These are phyloP conservation scores for Nemania abortiva DNA, from an alignment of 2,329 filamentous ascomycete species.

Conservation along the genomic window DNA sequence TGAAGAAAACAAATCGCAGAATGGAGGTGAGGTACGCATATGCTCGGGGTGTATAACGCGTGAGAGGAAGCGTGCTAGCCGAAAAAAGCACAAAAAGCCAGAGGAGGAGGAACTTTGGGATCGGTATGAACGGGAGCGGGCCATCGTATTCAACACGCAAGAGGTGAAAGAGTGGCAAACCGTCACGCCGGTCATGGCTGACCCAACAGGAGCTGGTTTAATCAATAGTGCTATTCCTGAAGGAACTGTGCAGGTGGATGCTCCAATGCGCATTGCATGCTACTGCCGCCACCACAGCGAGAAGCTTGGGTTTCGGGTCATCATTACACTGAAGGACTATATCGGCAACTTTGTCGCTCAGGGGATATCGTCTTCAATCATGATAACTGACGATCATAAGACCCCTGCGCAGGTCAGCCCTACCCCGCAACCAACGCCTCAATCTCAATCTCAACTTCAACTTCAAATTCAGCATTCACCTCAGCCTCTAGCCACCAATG, in stretches of 20 bases:
- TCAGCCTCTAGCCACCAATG: slow-evolving; percentile 27
- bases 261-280: slow-evolving; percentile 95
- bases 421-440: slow-evolving; percentile 27
- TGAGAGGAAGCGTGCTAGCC: slow-evolving; percentile 88
- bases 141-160: slow-evolving; percentile 91
- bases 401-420: slow-evolving; percentile 58
- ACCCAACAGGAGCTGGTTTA: slow-evolving; percentile 58
- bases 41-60: slow-evolving; percentile 91
- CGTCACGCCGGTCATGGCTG: slow-evolving; percentile 64
- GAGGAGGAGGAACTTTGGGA: slow-evolving; percentile 93
- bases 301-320: slow-evolving; percentile 91
- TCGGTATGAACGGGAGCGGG: slow-evolving; percentile 80
- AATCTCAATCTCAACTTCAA: slow-evolving; percentile 40
- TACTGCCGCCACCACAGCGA: slow-evolving; percentile 97
- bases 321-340: slow-evolving; percentile 92
- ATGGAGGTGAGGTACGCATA: slow-evolving; percentile 94
- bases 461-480: slow-evolving; percentile 34
- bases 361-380: slow-evolving; percentile 86
- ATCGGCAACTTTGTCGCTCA: slow-evolving; percentile 83
- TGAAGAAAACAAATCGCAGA: slow-evolving; percentile 79
- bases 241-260: slow-evolving; percentile 81
- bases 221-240: slow-evolving; percentile 60
- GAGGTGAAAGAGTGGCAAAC: slow-evolving; percentile 88
- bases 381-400: slow-evolving; percentile 99
- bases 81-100: slow-evolving; percentile 93